These are phyloP conservation scores for Leccinum longicurvipes DNA, from an alignment of 768 basidiomycete species.

Conservation along the genomic window DNA sequence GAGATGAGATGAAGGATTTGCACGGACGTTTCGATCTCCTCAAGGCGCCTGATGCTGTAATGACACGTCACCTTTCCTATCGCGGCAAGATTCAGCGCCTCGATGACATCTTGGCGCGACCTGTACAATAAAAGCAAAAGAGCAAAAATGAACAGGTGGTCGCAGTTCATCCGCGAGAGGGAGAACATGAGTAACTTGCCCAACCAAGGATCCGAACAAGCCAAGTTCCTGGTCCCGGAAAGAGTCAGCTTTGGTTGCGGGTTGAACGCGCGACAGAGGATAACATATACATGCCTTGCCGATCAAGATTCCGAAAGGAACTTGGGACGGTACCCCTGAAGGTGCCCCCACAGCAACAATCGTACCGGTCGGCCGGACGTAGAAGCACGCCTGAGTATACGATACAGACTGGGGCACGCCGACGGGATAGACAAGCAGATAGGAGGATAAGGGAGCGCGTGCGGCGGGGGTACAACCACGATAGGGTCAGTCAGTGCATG, in stretches of 20 bases:
- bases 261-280: neutral
- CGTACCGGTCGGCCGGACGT: constrained; percentile 42
- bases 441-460: neutral
- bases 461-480: neutral
- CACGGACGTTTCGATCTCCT: constrained; percentile 28
- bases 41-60: constrained; percentile 24
- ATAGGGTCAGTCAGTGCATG: neutral
- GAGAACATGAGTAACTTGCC: constrained; percentile 9
- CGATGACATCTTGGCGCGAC: constrained; percentile 43
- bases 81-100: constrained; percentile 44
- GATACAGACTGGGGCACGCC: constrained; percentile 27
- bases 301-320: constrained; percentile 32
- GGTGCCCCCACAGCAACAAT: constrained; percentile 43
- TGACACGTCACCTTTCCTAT: constrained; percentile 38
- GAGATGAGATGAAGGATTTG: neutral
- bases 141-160: neutral
- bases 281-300: constrained; percentile 15
- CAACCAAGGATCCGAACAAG: constrained; percentile 18
- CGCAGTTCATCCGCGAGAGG: neutral
- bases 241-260: neutral
- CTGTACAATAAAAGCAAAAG: constrained; percentile 11
- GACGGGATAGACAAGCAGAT: too few relatives aligned
- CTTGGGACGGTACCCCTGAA: constrained; percentile 20
- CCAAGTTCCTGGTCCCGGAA: constrained; percentile 17
- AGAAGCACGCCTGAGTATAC: constrained; percentile 42